Evolutionary conservation across 345 rosid genomes (phyloP).

Genomic region (Passiflora organensis): DNA sequence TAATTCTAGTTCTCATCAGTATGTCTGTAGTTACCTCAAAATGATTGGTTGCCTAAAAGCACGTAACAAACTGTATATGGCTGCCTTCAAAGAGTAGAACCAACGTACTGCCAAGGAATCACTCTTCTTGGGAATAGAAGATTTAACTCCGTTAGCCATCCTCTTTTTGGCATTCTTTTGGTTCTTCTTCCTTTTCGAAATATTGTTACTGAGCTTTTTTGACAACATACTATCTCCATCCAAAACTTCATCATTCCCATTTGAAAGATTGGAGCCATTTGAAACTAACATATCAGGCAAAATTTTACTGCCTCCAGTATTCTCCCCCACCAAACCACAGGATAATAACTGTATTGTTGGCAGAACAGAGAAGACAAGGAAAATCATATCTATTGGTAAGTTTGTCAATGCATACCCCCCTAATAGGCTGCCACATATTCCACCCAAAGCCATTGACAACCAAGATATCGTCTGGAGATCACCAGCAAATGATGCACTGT

Average conservation of each 20-base stretch:
- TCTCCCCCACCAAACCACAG: conserved; percentile 69
- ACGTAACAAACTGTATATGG: conserved; percentile 47
- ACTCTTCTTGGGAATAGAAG: conserved; percentile 25
- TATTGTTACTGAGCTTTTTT: conserved; percentile 35
- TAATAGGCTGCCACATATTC: conserved; percentile 79
- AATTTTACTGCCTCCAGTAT: conserved; percentile 26
- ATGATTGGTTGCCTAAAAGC: conserved; percentile 81
- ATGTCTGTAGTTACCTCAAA: conserved; percentile 47
- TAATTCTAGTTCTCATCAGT: background rate
- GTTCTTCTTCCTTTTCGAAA: conserved; percentile 65
- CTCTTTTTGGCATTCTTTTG: conserved; percentile 45
- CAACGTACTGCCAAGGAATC: conserved; percentile 37
- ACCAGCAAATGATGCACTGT: conserved; percentile 89
- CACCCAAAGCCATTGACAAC: conserved; percentile 92
- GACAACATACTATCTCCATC: conserved; percentile 30
- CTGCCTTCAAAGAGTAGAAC: conserved; percentile 61
- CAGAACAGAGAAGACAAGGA: conserved; percentile 65
- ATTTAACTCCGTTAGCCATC: conserved; percentile 20
- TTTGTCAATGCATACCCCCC: conserved; percentile 81
- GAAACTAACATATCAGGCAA: conserved; percentile 26
- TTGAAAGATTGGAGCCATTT: conserved; percentile 29
- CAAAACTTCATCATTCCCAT: conserved; percentile 29
- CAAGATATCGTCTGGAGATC: conserved; percentile 92
- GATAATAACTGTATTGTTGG: conserved; percentile 75
- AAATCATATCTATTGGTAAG: conserved; percentile 61